Base-by-base conservation (phyloP, 2,329 filamentous ascomycete genomes). In the Trichothecium roseum region DNA sequence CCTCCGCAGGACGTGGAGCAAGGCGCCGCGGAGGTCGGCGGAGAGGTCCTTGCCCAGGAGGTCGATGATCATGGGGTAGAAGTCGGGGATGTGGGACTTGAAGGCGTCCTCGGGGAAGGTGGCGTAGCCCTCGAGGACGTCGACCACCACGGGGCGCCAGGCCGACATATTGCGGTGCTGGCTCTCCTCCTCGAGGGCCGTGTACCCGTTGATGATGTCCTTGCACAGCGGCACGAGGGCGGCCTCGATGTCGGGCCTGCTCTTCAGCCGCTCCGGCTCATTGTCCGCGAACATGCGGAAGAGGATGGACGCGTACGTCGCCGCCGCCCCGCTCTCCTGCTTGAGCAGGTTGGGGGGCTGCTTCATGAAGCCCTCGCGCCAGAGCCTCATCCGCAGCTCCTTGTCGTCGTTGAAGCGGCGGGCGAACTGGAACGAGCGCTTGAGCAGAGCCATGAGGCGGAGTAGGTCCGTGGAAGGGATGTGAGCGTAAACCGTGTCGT, bases 331-430 rank as follows among this genome's bases (percentile, higher is more conserved):
- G 41, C 78, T 85, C 62, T 99, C 91, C 56, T 99, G 91, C 64
- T 98, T 98, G 20, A 99, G 72, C 10, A 99, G 69, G 51, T 99
- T 99, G 3, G 91, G 91, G 13, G 91, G 89, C 55, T 98, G 91
- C 62, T 94, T 94, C 91, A 99, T 99, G 69, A 98, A 99, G 1
- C 93, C 91, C 56, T 98, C 91, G 34, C 87, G 74, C 86, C 93
- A 98, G 14, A 99, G 69, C 14, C 85, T 78, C 72, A 94, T 94
- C 31, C 91, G 79, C 27, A 99, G 68, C 46, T 96, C 91, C 60
- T 94, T 94, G 62, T 98, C 88, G 43, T 87, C 86, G 57, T 99
- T 99, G 69, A 99, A 99, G 48, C 82, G 84, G 52, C 93, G 88
- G 30, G 93, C 91, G 48, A 99, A 99, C 40, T 93, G 78, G 62